Base-by-base conservation (phyloP, 768 basidiomycete genomes). In the Rubroboletus satanas region DNA sequence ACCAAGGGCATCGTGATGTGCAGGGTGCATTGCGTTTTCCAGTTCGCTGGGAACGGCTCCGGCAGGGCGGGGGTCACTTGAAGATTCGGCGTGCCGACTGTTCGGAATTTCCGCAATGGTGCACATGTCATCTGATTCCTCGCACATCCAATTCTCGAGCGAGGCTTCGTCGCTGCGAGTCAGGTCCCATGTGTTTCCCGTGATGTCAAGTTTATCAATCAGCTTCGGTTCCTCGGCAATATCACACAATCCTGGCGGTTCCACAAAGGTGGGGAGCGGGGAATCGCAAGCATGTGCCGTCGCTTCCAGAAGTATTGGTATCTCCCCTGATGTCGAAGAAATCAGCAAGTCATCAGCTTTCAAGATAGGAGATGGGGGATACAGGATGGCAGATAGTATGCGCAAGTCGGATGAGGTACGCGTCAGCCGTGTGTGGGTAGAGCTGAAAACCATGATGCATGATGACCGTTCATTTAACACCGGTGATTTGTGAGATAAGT, bases 221-320 rank as follows among this genome's bases (percentile, higher is more conserved):
- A 15, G 32, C 37, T 52, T 51, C 28, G 7, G 31, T 32, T 55
- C 56, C 53, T 57, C 48, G 49, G 48, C 33, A 28, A 56, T 42
- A 33, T 51, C 35, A 33, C 56, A 38, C 42, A 59, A 43, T 26
- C 49, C 51, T 12, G 29, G 49, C 12, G 29, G 23, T 33, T 54
- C 51, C 26, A 12, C 21, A 11, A 45, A 35, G 35, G 47, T 6
- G 12, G 28, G 18, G 41, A 35, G 39, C 17, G 52, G 39, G 29
- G 52, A 61, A 38, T 57, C 52, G 43, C 54, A 54, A 44, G n/a
- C 39, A 41, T 37, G 51, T 41, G 44, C 39, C 17, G 48, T 48
- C 12, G 5, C 46, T 49, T 78, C 75, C 50, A 81, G 70, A 54
- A 79, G 61, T 37, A 83, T 72, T n/a, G 80, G 82, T 52, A 84